Percentiles rank a stretch among this genome's conserved stretches.
Evolutionary conservation across 257 asterid species (phyloP).

Genomic region (Ophiorrhiza pumila): DNA sequence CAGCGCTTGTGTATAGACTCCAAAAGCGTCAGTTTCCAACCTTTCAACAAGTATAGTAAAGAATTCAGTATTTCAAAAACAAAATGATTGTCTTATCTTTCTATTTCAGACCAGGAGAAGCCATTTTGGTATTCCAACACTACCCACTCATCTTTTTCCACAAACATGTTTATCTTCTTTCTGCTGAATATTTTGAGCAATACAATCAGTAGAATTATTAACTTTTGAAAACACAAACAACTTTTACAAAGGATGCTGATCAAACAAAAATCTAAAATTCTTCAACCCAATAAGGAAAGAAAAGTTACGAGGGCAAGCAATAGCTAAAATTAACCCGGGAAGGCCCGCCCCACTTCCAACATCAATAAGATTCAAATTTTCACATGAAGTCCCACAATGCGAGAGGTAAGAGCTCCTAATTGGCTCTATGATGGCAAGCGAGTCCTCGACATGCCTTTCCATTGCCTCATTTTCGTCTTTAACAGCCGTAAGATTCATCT

Average conservation of each 20-base stretch:
- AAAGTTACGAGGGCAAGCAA: slow-evolving; percentile 71
- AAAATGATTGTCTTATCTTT: neutral
- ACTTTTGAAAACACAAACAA: neutral
- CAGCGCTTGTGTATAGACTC: slow-evolving; percentile 91
- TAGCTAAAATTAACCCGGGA: slow-evolving; percentile 84
- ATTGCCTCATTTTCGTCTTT: slow-evolving; percentile 72
- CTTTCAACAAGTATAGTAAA: slow-evolving; percentile 30
- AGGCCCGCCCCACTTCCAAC: slow-evolving; percentile 98
- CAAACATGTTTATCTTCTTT: no score
- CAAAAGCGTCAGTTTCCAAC: slow-evolving; percentile 82
- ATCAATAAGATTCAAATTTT: slow-evolving; percentile 66
- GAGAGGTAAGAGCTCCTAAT: slow-evolving; percentile 46
- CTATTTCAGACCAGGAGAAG: neutral
- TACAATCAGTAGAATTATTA: neutral
- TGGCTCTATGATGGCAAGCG: slow-evolving; percentile 69
- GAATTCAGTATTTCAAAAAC: neutral
- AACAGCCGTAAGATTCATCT: slow-evolving; percentile 87
- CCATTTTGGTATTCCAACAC: neutral
- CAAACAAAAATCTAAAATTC: neutral
- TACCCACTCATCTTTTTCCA: neutral
- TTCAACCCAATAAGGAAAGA: neutral
- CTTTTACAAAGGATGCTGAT: neutral
- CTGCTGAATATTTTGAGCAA: no score
- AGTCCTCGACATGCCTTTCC: slow-evolving; percentile 93
- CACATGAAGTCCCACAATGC: slow-evolving; percentile 53